A percentile compares a stretch with the other conserved stretches of the same genome.
Conservation (phyloP, 768 basidiomycete species). For the Austroboletus eburneus region DNA sequence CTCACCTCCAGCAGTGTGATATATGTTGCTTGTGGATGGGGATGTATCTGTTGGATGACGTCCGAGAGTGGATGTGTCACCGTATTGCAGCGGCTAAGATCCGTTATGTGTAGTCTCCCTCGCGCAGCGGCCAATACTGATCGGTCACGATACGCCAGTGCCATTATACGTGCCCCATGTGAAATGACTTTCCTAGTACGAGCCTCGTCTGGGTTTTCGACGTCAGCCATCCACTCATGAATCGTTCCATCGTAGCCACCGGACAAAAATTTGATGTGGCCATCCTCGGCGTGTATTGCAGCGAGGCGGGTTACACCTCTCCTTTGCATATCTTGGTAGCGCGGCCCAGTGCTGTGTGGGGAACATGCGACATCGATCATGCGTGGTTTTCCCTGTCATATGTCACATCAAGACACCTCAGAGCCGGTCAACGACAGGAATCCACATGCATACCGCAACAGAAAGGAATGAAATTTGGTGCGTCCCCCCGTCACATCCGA, state of each 20-base stretch:
- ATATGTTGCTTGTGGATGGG: constrained; percentile 40
- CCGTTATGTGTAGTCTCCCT: constrained; percentile 32
- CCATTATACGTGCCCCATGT: constrained; percentile 29
- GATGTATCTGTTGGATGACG: constrained; percentile 42
- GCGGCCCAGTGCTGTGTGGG: constrained; percentile 30
- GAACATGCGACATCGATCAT: constrained; percentile 30
- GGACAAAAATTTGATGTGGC: constrained; percentile 40
- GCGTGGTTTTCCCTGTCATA: constrained; percentile 28
- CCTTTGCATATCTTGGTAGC: constrained; percentile 20
- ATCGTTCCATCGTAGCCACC: constrained; percentile 46
- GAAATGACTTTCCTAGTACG: constrained; percentile 27
- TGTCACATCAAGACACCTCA: constrained; percentile 18
- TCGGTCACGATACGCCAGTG: constrained; percentile 37
- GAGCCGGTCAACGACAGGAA: constrained; percentile 25
- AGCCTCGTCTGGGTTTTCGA: constrained; percentile 18
- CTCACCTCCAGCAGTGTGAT: constrained; percentile 47
- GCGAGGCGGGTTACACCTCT: constrained; percentile 43
- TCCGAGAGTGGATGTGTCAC: constrained; percentile 34
- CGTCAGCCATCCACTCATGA: constrained; percentile 36
- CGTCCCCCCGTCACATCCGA: constrained; percentile 41
- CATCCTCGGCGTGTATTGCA: constrained; percentile 29
- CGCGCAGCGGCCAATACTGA: constrained; percentile 36
- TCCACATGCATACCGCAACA: constrained; percentile 30
- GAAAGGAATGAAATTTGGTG: constrained; percentile 41
- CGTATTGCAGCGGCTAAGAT: constrained; percentile 35